phyloP scores from a whole-genome alignment of 2,329 filamentous ascomycete species.

The Alternaria longipes region DNA sequence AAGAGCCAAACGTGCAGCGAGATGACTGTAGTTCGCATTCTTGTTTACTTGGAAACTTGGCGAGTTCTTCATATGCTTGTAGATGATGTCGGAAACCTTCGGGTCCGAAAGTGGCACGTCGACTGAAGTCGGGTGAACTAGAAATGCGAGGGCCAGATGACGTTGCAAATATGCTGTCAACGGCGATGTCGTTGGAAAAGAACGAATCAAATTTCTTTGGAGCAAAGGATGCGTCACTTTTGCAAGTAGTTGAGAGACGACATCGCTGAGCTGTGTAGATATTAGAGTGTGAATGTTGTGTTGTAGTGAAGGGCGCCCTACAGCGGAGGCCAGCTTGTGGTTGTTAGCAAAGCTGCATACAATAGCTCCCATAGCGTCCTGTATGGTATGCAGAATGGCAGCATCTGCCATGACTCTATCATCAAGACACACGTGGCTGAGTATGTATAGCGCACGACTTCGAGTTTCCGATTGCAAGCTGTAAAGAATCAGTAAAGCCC shows the following conservation, averaged over 20 bases:
- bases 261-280: conserved; percentile 34
- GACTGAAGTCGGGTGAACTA: conserved; percentile 57
- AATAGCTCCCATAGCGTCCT: conserved; percentile 45
- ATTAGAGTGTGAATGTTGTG: conserved; percentile 34
- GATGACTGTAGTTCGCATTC: conserved; percentile 72
- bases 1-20: conserved; percentile 72
- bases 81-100: conserved; percentile 30
- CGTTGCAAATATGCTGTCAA: conserved; percentile 69
- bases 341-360: conserved; percentile 39
- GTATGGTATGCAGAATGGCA: conserved; percentile 31
- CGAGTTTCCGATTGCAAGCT: conserved; percentile 36
- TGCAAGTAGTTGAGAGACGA: conserved; percentile 35
- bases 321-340: conserved; percentile 31
- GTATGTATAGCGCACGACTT: conserved; percentile 34
- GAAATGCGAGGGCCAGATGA: conserved; percentile 70
- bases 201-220: conserved; percentile 66
- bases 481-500: conserved; percentile 12
- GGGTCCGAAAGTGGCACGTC: conserved; percentile 36
- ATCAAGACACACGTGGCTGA: conserved; percentile 46
- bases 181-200: conserved; percentile 64
- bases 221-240: conserved; percentile 61
- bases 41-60: conserved; percentile 63
- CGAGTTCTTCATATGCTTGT: conserved; percentile 39
- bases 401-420: conserved; percentile 37
- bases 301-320: conserved; percentile 26